Percentiles rank a stretch among this genome's conserved stretches.
phyloP scores from a whole-genome alignment of 352 stramenopile species.

The Phytopythium chamaehyphon region DNA sequence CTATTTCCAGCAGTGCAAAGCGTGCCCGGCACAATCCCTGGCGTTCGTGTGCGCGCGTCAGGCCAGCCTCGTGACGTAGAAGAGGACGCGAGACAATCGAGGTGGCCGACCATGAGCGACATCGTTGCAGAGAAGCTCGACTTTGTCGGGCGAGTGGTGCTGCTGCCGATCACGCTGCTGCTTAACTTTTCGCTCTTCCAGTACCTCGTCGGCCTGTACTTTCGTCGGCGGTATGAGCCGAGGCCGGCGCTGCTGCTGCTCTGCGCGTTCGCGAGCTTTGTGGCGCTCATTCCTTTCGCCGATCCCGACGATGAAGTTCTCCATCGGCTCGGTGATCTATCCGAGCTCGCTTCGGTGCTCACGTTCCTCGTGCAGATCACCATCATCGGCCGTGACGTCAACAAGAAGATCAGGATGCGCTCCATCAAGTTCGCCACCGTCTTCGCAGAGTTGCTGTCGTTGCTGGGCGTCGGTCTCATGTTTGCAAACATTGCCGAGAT shows the following conservation, averaged over 20 bases:
- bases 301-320: conserved; percentile 13
- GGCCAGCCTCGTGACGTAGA: neutral
- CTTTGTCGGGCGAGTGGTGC: conserved; percentile 8
- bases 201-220: conserved; percentile 33
- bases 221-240: conserved; percentile 10
- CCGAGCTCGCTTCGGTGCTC: conserved; percentile 24
- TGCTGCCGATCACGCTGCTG: conserved; percentile 31
- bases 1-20: too few species aligned
- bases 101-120: neutral
- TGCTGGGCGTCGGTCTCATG: conserved; percentile 8
- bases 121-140: neutral
- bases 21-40: too few species aligned
- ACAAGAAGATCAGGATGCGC: conserved; percentile 25
- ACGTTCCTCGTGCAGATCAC: conserved; percentile 43
- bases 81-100: neutral
- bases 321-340: conserved; percentile 28
- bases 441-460: conserved; percentile 19
- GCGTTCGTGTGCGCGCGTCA: neutral
- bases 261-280: conserved; percentile 16
- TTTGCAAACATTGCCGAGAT: conserved; percentile 10
- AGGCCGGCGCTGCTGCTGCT: conserved; percentile 16
- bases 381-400: conserved; percentile 30
- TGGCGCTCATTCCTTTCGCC: conserved; percentile 22
- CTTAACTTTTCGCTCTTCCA: conserved; percentile 39
- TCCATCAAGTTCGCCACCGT: conserved; percentile 29